Conservation (phyloP, 805 yeast species). For the Saccharomycopsis javanensis region DNA sequence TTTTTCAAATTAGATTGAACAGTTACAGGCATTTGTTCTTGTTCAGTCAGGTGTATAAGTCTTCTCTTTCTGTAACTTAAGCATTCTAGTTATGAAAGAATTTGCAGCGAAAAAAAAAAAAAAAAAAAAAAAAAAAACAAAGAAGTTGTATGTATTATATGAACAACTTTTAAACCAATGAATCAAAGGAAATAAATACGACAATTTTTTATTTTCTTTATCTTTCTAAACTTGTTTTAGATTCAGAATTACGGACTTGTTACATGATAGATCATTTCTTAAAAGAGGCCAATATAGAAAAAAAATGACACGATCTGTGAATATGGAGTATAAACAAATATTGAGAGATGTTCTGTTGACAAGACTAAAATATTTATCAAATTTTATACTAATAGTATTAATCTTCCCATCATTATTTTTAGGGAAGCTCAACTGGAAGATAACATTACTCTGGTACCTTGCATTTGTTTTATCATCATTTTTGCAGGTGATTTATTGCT, state of each 20-base stretch:
- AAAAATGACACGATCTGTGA: neutral
- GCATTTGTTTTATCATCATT: neutral
- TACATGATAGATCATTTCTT: neutral
- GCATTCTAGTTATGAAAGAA: no score
- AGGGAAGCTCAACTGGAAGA: slow-evolving; percentile 2
- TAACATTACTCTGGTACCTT: neutral
- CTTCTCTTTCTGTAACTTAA: no score
- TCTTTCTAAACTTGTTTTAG: neutral
- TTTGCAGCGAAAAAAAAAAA: neutral
- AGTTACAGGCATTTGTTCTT: no score
- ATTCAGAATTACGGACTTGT: neutral
- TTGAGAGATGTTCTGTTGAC: slow-evolving; percentile 8
- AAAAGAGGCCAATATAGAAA: neutral
- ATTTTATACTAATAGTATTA: neutral
- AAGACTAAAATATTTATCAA: slow-evolving; percentile 11
- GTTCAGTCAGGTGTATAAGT: no score
- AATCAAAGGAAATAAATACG: no score
- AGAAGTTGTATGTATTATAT: neutral
- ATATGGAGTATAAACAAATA: neutral
- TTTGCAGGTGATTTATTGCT: neutral
- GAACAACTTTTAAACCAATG: neutral
- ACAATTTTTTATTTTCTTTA: no score
- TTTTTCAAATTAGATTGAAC: no score
- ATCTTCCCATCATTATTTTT: slow-evolving; percentile 4
- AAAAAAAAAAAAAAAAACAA: neutral